Evolutionary conservation across 768 basidiomycete genomes (phyloP).

Genomic region (Tulasnella calospora): DNA sequence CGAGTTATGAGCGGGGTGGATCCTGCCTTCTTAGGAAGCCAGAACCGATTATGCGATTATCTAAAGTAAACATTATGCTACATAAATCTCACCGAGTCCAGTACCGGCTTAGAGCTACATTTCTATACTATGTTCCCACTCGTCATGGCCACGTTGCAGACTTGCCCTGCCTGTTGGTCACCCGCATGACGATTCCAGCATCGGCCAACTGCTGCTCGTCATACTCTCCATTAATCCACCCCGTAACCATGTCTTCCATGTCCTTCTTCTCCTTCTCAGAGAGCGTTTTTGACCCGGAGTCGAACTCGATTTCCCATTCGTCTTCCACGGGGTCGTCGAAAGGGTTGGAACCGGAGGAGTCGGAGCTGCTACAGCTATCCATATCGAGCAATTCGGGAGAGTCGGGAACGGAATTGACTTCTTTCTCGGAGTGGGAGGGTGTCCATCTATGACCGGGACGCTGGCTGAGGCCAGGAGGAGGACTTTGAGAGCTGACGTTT

Average conservation of each 20-base stretch:
- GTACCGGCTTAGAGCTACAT: not conserved
- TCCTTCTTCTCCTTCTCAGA: not conserved
- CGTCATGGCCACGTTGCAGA: not conserved
- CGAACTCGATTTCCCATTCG: not conserved
- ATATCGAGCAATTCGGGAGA: not conserved
- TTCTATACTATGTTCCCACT: not conserved
- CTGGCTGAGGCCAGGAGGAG: conserved; percentile 1
- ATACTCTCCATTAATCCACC: conserved; percentile 5
- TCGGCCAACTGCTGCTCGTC: conserved; percentile 1
- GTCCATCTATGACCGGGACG: not conserved
- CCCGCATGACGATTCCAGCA: not conserved
- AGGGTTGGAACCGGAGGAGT: not conserved
- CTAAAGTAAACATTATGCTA: not conserved
- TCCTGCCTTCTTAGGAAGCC: too few relatives aligned
- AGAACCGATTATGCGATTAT: not conserved
- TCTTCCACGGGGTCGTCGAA: not conserved
- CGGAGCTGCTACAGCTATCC: not conserved
- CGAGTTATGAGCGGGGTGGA: too few relatives aligned
- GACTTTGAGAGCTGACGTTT: not conserved
- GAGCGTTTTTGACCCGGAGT: not conserved
- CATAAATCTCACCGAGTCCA: not conserved
- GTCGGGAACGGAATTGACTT: not conserved
- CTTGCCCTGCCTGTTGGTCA: conserved; percentile 2
- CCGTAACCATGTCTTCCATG: not conserved
- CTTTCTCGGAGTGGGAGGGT: not conserved